Evolutionary conservation across 1,284 basidiomycete species (phyloP).

Genomic region (Trametes pubescens): DNA sequence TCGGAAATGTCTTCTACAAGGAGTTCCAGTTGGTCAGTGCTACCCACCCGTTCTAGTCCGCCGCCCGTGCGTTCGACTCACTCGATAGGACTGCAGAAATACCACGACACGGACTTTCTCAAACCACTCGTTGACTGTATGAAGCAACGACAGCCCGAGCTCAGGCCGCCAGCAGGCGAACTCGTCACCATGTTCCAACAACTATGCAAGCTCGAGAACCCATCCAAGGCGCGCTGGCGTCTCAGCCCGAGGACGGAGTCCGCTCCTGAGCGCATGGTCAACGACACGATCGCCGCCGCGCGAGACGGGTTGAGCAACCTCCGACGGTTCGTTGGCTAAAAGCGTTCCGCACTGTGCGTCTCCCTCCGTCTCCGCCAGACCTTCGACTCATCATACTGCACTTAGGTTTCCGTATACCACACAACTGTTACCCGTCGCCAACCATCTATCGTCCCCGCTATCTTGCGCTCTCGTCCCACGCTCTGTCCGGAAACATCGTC

Average conservation of each 20-base stretch:
- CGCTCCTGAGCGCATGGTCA: conserved; percentile 9
- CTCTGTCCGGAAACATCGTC: too few species aligned
- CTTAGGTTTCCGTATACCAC: too few species aligned
- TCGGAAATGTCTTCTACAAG: conserved; percentile 37
- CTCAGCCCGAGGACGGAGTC: conserved; percentile 15
- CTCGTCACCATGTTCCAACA: conserved; percentile 9
- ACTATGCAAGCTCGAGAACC: neutral
- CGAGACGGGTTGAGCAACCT: conserved; percentile 17
- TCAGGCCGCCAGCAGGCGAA: conserved; percentile 1
- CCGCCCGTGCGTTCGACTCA: too few species aligned
- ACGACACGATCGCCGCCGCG: conserved; percentile 22
- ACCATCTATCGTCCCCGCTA: too few species aligned
- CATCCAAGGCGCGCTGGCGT: neutral
- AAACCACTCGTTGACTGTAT: conserved; percentile 2
- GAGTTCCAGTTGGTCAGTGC: conserved; percentile 36
- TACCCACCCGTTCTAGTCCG: too few species aligned
- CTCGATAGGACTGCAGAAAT: too few species aligned
- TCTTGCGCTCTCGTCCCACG: too few species aligned
- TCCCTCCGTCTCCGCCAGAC: too few species aligned
- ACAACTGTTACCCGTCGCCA: too few species aligned
- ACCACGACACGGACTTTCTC: neutral
- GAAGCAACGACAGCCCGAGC: neutral
- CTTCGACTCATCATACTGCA: too few species aligned
- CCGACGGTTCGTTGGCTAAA: conserved; percentile 10
- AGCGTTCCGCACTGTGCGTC: neutral